phyloP scores from a whole-genome alignment of 2,329 filamentous ascomycete species.

The Penicillium sclerotiorum region DNA sequence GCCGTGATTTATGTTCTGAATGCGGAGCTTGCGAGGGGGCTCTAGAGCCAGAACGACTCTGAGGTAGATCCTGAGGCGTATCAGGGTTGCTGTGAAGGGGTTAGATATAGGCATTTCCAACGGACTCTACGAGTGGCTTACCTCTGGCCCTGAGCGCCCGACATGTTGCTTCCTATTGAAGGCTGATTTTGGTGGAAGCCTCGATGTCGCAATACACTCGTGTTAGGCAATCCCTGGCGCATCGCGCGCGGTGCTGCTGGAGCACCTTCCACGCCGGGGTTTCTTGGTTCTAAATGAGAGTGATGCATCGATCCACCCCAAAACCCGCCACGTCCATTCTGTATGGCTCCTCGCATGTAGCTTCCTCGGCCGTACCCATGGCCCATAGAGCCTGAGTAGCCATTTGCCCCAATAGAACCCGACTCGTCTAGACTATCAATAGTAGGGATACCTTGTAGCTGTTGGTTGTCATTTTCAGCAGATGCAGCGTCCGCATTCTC shows the following conservation, averaged over 20 bases:
- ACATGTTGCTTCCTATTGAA: constrained; percentile 14
- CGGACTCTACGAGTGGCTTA: constrained; percentile 20
- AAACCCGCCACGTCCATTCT: constrained; percentile 41
- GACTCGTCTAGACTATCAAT: constrained; percentile 24
- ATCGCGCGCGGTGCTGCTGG: constrained; percentile 94
- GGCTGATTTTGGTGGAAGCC: constrained; percentile 46
- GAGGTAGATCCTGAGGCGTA: constrained; percentile 40
- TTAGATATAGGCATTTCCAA: constrained; percentile 13
- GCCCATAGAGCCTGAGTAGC: constrained; percentile 27
- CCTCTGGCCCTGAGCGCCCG: constrained; percentile 33
- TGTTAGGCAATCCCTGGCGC: constrained; percentile 84
- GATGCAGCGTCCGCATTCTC: background rate
- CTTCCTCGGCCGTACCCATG: constrained; percentile 45
- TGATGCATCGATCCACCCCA: constrained; percentile 32
- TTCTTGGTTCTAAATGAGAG: constrained; percentile 44
- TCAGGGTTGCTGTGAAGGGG: constrained; percentile 23
- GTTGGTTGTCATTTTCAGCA: constrained; percentile 8
- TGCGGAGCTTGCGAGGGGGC: constrained; percentile 27
- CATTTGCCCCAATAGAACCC: constrained; percentile 28
- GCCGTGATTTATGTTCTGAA: constrained; percentile 33
- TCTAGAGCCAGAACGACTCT: constrained; percentile 30
- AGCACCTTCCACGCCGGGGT: constrained; percentile 68
- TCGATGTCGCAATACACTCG: constrained; percentile 68
- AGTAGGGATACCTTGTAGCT: constrained; percentile 30
- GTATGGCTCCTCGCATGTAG: constrained; percentile 50